Conservation (phyloP, 768 basidiomycete genomes). For the Podaxis mareebaensis region DNA sequence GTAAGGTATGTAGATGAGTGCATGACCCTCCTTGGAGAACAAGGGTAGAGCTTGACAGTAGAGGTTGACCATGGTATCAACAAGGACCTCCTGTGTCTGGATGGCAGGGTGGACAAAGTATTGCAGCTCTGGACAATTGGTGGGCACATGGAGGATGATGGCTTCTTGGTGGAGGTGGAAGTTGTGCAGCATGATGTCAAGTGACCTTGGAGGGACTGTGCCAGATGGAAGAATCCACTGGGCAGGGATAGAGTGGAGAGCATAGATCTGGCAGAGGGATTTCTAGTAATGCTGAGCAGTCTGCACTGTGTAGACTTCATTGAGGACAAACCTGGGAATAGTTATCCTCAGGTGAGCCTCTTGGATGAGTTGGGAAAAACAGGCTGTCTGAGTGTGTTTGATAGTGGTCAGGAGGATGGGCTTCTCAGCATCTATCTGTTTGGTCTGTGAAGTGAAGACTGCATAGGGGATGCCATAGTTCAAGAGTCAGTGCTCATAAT, state of each 20-base stretch:
- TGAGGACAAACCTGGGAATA: conserved; percentile 20
- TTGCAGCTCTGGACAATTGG: conserved; percentile 20
- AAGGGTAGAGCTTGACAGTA: not conserved
- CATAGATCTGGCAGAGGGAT: conserved; percentile 7
- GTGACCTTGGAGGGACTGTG: conserved; percentile 14
- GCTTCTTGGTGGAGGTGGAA: conserved; percentile 16
- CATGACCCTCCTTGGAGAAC: not conserved
- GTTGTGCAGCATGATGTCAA: not conserved
- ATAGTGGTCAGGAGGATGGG: conserved; percentile 21
- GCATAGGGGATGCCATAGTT: conserved; percentile 19
- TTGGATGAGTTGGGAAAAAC: conserved; percentile 16
- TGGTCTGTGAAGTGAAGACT: not conserved
- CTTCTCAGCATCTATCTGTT: conserved; percentile 15
- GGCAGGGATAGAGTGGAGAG: conserved; percentile 14
- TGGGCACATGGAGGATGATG: not conserved
- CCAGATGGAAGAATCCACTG: conserved; percentile 25
- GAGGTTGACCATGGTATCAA: not conserved
- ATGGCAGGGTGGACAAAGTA: conserved; percentile 1
- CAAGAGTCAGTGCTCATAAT: conserved; percentile 22
- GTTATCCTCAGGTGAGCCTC: not conserved
- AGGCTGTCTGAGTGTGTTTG: conserved; percentile 13
- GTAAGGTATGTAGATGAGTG: not conserved
- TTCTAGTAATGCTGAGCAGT: conserved; percentile 17
- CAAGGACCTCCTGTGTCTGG: not conserved
- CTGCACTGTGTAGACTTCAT: conserved; percentile 26